These are phyloP conservation scores for Pleurotus citrinopileatus DNA, from an alignment of 768 basidiomycete genomes.

Conservation along the genomic window DNA sequence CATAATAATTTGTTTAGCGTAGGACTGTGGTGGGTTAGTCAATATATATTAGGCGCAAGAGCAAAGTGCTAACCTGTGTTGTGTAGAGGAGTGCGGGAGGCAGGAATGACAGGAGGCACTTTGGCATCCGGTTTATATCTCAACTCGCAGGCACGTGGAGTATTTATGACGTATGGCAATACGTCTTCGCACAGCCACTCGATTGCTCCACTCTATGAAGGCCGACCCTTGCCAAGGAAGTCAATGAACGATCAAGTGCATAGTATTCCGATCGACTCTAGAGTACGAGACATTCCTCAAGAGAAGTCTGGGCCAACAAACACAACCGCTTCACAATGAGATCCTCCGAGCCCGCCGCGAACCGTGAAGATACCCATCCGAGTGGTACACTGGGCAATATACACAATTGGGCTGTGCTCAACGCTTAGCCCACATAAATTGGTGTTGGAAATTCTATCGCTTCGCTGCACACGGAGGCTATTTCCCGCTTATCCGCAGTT, in stretches of 20 bases:
- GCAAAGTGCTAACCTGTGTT: background rate
- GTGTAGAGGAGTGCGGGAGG: background rate
- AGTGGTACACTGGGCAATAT: too few species aligned
- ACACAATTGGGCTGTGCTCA: too few species aligned
- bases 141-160: background rate
- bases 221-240: background rate
- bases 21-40: background rate
- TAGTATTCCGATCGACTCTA: too few species aligned
- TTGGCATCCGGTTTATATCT: background rate
- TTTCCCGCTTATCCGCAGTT: background rate
- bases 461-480: too few species aligned
- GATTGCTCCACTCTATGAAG: background rate
- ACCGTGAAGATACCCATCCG: too few species aligned
- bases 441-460: background rate
- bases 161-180: background rate
- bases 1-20: conserved; percentile 30
- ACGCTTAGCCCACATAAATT: background rate
- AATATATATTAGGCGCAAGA: background rate
- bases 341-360: too few species aligned
- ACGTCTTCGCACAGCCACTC: background rate
- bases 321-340: too few species aligned
- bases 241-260: too few species aligned
- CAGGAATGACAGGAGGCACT: background rate
- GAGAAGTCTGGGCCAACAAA: too few species aligned
- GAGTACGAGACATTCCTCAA: too few species aligned